Percentiles rank a stretch among this genome's conserved stretches.
Evolutionary conservation across 2,329 filamentous ascomycete species (phyloP).

Genomic region (Mollisia scopiformis): DNA sequence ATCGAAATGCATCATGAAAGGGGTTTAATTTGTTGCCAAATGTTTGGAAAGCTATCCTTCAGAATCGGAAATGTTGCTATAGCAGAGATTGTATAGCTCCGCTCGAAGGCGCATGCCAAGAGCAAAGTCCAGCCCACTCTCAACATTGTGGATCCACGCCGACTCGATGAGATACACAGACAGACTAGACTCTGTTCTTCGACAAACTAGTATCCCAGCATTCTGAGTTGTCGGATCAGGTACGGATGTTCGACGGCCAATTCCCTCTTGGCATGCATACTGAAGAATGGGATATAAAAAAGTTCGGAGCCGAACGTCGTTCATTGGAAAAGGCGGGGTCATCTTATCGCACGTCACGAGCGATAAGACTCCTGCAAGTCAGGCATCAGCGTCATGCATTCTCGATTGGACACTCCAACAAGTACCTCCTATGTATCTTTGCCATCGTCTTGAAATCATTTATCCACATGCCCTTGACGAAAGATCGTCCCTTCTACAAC

Average conservation of each 20-base stretch:
- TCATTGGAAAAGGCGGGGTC: neutral
- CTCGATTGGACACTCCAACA: neutral
- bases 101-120: neutral
- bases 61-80: neutral
- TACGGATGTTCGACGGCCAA: neutral
- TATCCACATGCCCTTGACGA: slow-evolving; percentile 3
- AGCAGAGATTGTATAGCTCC: neutral
- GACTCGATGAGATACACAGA: no score
- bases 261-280: neutral
- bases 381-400: slow-evolving; percentile 4
- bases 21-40: no score
- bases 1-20: no score
- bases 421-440: neutral
- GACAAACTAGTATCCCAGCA: neutral
- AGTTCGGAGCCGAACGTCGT: neutral
- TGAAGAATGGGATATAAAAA: neutral
- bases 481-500: neutral
- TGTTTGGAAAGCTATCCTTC: no score
- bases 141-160: no score
- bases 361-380: no score
- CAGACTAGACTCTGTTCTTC: neutral
- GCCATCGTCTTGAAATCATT: neutral
- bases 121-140: neutral
- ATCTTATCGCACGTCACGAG: neutral
- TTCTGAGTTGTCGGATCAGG: neutral